Evolutionary conservation across 805 yeast genomes (phyloP), one percentile per base, ranked within the genome.

Genomic region (Tetrapisispora phaffii): DNA sequence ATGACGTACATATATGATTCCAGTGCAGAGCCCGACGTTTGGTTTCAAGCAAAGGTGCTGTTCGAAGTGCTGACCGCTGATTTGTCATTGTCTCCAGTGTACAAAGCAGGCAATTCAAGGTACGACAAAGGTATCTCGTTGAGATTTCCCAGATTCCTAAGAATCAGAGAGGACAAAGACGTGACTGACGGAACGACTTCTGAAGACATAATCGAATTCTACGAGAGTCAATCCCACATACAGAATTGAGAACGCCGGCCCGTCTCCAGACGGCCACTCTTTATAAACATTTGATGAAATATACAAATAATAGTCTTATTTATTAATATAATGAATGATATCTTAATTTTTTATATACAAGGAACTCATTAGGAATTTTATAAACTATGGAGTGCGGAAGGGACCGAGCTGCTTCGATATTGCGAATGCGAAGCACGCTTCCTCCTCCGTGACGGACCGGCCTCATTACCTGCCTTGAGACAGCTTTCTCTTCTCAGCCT

Each of bases 1-100:
- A 71, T 83, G 0, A 83, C 80, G 45, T 77, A 76, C 50, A 72
- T 80, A 1, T 86, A 76, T 59, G 93, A 84, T 57, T 65, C 84
- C 0, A 77, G 76, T 53, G 85, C 89, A 4, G 73, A 70, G 39
- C 97, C 97, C 0, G 96, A 89, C 59, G 87, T 89, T 7, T 89
- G 97, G 97, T 84, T 89, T 57, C 95, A 89, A 57, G 96, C 97
- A 7, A 73, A 82, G 0, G 64, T 72, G 22, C 73, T 89, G 7
- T 87, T 93, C 69, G 97, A 89, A 65, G 95, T 89, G 1, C 69
- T 85, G 47, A 85, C 95, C 1, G 97, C 97, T 0, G 97, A 89
- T 65, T 71, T 89, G 42, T 84, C 95, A 0, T 72, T 87, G 46
- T 82, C 94, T 43, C 97, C 97, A 0, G 71, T 86, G 5, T 89